Evolutionary conservation across 2,329 filamentous ascomycete genomes (phyloP), one percentile per base, ranked within the genome.

Genomic region (Epichloe baconii): DNA sequence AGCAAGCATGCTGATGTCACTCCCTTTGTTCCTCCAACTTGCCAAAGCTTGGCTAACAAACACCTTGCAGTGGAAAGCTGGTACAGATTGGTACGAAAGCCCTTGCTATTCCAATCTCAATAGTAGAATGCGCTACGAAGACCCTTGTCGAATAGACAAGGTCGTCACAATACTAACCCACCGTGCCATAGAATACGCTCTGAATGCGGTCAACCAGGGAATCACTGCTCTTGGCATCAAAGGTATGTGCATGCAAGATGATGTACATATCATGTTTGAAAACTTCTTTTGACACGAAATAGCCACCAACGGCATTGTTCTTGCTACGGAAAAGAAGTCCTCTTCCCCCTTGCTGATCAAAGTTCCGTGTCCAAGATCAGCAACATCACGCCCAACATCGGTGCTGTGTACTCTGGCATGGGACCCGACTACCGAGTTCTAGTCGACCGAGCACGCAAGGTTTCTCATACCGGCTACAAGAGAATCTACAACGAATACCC

Each of bases 401-500:
- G 93, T 69, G 96, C 97, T 88, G 93, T 98, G 63, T 98, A 98
- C 75, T 90, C 89, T 49, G 93, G 93, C 67, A 98, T 98, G 93
- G 91, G 93, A 34, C 93, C 93, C 54, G 93, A 98, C 71, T 98
- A 97, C 76, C 84, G 93, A 69, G 88, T 98, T 52, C 80, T 98
- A 50, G 93, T 97, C 61, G 93, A 98, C 77, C 91, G 90, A 71
- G 93, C 93, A 61, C 89, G 93, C 66, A 98, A 97, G 73, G 93
- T 96, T 59, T 95, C 90, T 52, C 93, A 98, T 74, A 95, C 93
- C 46, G 86, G 84, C 69, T 98, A 98, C 83, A 98, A 98, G 82
- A 88, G 93, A 70, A 90, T 98, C 75, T 98, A 98, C 78, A 98
- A 98, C 74, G 93, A 98, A 75, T 98, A 98, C 75, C 93, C 93